Evolutionary conservation across 306 rosid genomes (phyloP).

Genomic region (Morella rubra): DNA sequence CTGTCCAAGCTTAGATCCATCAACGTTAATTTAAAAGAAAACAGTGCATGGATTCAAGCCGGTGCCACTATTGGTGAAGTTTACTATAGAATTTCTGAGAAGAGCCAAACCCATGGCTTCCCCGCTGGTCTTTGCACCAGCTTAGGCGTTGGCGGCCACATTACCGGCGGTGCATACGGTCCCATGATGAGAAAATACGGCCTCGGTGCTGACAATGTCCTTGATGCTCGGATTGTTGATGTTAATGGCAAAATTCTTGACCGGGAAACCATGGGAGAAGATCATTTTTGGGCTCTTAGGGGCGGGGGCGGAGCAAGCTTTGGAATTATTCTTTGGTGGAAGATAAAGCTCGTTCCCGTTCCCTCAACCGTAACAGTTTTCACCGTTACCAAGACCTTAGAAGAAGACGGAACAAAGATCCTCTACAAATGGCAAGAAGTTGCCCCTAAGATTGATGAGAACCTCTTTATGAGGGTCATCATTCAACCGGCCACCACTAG

Average conservation of each 20-base stretch:
- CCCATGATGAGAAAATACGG: slow-evolving; percentile 82
- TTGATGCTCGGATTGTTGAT: slow-evolving; percentile 63
- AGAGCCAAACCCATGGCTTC: slow-evolving; percentile 59
- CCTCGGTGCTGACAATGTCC: slow-evolving; percentile 68
- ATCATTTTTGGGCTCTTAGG: slow-evolving; percentile 81
- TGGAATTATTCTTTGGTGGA: slow-evolving; percentile 84
- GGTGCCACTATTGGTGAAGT: slow-evolving; percentile 82
- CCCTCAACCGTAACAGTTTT: slow-evolving; percentile 73
- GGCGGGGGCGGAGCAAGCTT: slow-evolving; percentile 95
- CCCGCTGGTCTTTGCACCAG: slow-evolving; percentile 86
- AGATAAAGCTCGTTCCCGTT: slow-evolving; percentile 71
- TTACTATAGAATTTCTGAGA: slow-evolving; percentile 63
- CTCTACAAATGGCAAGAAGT: slow-evolving; percentile 66
- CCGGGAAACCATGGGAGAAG: slow-evolving; percentile 76
- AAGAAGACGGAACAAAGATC: slow-evolving; percentile 60
- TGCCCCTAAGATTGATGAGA: slow-evolving; percentile 55
- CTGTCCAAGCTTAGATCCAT: slow-evolving; percentile 55
- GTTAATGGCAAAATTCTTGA: slow-evolving; percentile 54
- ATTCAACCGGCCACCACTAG: slow-evolving; percentile 36
- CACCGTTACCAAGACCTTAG: slow-evolving; percentile 49
- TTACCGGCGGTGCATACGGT: slow-evolving; percentile 86
- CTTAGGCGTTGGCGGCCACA: slow-evolving; percentile 79
- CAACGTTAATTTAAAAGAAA: slow-evolving; percentile 36
- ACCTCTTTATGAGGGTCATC: slow-evolving; percentile 60
- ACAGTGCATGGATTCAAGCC: slow-evolving; percentile 74